A percentile compares a stretch with the other conserved stretches of the same genome.
Conservation (phyloP, 371 early-diverging fungal genomes). For the Rhizopus arrhizus region DNA sequence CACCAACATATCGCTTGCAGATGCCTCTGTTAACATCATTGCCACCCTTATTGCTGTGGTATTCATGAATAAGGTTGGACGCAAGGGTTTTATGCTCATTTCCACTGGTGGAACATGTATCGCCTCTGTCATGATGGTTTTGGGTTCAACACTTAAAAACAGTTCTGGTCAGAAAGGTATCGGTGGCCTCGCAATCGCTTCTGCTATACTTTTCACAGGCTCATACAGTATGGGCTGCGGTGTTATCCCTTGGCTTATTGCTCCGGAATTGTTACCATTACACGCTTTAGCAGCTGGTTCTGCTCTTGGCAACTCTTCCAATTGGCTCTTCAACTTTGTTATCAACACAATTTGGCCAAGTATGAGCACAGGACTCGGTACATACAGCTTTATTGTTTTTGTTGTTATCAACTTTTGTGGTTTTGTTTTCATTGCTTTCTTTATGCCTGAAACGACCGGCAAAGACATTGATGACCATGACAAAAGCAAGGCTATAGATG, state of each 20-base stretch:
- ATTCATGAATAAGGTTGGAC: conserved; percentile 46
- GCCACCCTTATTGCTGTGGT: conserved; percentile 41
- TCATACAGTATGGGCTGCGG: conserved; percentile 53
- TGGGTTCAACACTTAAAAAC: conserved; percentile 30
- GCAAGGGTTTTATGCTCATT: conserved; percentile 49
- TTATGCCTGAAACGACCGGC: conserved; percentile 51
- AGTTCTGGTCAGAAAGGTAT: conserved; percentile 18
- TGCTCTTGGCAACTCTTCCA: conserved; percentile 47
- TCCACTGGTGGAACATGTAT: conserved; percentile 43
- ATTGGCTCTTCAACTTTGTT: conserved; percentile 51
- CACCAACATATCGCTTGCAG: conserved; percentile 40
- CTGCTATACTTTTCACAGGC: conserved; percentile 41
- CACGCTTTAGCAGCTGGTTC: conserved; percentile 48
- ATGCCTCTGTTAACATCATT: conserved; percentile 42
- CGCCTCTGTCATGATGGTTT: conserved; percentile 42
- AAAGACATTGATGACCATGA: conserved; percentile 37
- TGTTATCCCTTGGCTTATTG: conserved; percentile 56
- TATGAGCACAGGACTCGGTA: conserved; percentile 33
- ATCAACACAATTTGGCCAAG: conserved; percentile 49
- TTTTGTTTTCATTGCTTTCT: conserved; percentile 43
- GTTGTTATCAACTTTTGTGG: conserved; percentile 47
- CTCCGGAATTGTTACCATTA: conserved; percentile 51
- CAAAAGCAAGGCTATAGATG: conserved; percentile 9
- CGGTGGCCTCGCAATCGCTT: conserved; percentile 42
- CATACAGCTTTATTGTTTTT: conserved; percentile 47